These are phyloP conservation scores for Glycine tomentella DNA, from an alignment of 306 rosid species.

Conservation along the genomic window DNA sequence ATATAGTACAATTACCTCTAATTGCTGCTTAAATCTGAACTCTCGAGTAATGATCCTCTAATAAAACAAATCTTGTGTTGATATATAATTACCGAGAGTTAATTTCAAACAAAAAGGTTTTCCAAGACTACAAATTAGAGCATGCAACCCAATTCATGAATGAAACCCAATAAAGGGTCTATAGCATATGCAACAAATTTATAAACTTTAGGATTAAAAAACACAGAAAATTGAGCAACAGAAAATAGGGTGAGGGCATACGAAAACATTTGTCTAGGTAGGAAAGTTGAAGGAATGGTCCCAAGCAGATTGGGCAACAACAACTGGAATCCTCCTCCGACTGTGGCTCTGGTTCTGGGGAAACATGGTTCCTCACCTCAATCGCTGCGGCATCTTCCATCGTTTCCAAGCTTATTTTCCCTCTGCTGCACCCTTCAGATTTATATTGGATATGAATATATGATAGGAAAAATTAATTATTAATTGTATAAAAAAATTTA, in stretches of 20 bases:
- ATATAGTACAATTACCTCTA: background rate
- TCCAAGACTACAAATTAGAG: background rate
- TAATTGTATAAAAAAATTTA: too few species aligned
- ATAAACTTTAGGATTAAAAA: background rate
- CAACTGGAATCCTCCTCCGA: constrained; percentile 43
- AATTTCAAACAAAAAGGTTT: too few species aligned
- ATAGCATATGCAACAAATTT: background rate
- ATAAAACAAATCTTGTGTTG: background rate
- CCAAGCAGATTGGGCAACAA: constrained; percentile 86
- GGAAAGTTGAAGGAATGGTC: constrained; percentile 62
- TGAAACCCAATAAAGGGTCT: constrained; percentile 4
- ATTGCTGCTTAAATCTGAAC: constrained; percentile 12
- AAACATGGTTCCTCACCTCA: background rate
- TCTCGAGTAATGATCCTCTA: constrained; percentile 1
- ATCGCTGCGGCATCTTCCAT: constrained; percentile 46
- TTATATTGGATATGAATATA: background rate
- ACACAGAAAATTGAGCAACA: background rate
- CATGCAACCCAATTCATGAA: constrained; percentile 24
- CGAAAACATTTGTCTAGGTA: constrained; percentile 84
- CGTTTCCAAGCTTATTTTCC: background rate
- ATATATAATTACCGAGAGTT: background rate
- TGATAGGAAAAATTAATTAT: too few species aligned
- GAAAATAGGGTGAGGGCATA: constrained; percentile 37
- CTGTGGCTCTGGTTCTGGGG: constrained; percentile 17
- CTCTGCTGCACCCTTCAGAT: background rate